These are phyloP conservation scores for Arthrobotrys conoides DNA, from an alignment of 2,329 filamentous ascomycete genomes.

Conservation along the genomic window DNA sequence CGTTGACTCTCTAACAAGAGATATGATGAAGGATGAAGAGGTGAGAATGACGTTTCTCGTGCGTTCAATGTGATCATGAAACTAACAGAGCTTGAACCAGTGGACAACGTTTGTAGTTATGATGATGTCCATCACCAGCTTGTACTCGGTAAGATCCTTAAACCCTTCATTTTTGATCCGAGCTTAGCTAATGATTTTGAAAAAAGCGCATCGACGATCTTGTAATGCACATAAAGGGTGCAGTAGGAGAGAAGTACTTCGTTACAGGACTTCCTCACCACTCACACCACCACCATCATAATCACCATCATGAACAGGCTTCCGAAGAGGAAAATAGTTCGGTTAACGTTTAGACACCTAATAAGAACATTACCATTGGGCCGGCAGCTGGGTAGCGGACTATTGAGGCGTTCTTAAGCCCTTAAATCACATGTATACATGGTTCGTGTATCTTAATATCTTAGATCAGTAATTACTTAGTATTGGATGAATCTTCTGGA, in stretches of 20 bases:
- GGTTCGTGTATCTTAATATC: too few species aligned
- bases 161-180: background rate
- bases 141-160: conserved; percentile 50
- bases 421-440: too few species aligned
- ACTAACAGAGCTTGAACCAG: conserved; percentile 28
- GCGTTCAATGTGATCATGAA: background rate
- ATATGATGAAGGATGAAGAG: conserved; percentile 53
- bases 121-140: conserved; percentile 46
- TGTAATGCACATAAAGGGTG: conserved; percentile 51
- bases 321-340: background rate
- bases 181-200: background rate
- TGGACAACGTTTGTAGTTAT: conserved; percentile 52
- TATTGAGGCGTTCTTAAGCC: too few species aligned
- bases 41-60: conserved; percentile 12
- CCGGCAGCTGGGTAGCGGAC: too few species aligned
- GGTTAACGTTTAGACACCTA: background rate
- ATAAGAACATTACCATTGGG: background rate
- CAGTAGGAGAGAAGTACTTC: conserved; percentile 52
- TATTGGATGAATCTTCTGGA: too few species aligned
- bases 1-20: conserved; percentile 31
- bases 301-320: conserved; percentile 6
- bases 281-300: conserved; percentile 23
- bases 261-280: conserved; percentile 40
- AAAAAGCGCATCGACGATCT: conserved; percentile 58
- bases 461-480: too few species aligned